Evolutionary conservation across 1,139 yeast genomes (phyloP).

Genomic region (Suhomyces coccinellae): DNA sequence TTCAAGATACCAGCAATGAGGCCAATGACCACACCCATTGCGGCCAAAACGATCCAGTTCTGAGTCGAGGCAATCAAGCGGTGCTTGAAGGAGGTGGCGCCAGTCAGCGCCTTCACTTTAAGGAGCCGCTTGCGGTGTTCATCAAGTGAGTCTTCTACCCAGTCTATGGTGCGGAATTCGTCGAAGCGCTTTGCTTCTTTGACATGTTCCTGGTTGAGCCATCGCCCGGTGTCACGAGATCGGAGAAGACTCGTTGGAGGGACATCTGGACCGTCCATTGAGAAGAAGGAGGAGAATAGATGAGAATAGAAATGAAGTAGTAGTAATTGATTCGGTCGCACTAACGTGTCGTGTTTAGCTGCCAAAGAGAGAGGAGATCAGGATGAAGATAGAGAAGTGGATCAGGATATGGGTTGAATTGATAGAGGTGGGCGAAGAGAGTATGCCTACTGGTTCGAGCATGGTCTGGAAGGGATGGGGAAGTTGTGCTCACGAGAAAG

Average conservation of each 20-base stretch:
- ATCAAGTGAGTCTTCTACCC: slow-evolving; percentile 74
- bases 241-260: slow-evolving; percentile 3
- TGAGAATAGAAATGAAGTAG: neutral
- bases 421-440: too few relatives aligned
- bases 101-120: slow-evolving; percentile 19
- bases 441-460: too few relatives aligned
- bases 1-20: slow-evolving; percentile 78
- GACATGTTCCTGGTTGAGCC: slow-evolving; percentile 40
- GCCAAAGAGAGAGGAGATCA: neutral
- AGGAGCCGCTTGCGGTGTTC: slow-evolving; percentile 49
- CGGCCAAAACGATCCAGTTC: slow-evolving; percentile 74
- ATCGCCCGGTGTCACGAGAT: slow-evolving; percentile 34
- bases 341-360: slow-evolving; percentile 3
- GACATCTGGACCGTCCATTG: neutral
- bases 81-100: slow-evolving; percentile 22
- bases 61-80: slow-evolving; percentile 51
- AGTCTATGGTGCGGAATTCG: slow-evolving; percentile 72
- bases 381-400: neutral
- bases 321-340: neutral
- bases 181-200: slow-evolving; percentile 49
- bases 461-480: too few relatives aligned
- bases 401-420: neutral
- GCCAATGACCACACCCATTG: slow-evolving; percentile 78
- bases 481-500: too few relatives aligned
- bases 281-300: neutral